phyloP scores from a whole-genome alignment of 129 eudicot species.

The Flaveria brownii region DNA sequence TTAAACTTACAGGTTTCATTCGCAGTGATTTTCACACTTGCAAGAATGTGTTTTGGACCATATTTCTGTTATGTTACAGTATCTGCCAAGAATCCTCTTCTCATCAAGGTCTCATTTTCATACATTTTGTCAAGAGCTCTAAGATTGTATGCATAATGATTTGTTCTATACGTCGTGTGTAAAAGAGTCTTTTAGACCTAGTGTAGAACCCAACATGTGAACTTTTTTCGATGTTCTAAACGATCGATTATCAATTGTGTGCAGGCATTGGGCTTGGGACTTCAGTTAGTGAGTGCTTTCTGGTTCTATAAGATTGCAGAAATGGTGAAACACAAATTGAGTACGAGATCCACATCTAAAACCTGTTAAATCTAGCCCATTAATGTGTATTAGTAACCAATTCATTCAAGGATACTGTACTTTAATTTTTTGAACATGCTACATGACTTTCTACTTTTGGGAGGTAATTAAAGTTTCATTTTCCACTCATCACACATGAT shows the following conservation, averaged over 20 bases:
- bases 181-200: no score
- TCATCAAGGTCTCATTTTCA: slow-evolving; percentile 60
- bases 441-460: slow-evolving; percentile 4
- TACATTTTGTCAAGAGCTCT: neutral
- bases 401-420: neutral
- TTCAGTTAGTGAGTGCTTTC: slow-evolving; percentile 84
- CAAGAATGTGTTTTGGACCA: slow-evolving; percentile 88
- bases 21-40: slow-evolving; percentile 68
- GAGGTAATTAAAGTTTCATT: neutral
- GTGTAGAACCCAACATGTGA: no score
- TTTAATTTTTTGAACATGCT: slow-evolving; percentile 1
- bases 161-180: neutral
- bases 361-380: slow-evolving; percentile 14
- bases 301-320: slow-evolving; percentile 87
- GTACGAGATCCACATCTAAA: slow-evolving; percentile 40
- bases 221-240: neutral
- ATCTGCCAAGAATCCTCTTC: slow-evolving; percentile 67
- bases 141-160: slow-evolving; percentile 3
- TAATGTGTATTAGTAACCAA: neutral
- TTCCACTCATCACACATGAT: neutral
- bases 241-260: slow-evolving; percentile 1
- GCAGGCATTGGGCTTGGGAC: slow-evolving; percentile 85
- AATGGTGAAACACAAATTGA: slow-evolving; percentile 67
- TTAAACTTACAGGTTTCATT: slow-evolving; percentile 52
- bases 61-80: slow-evolving; percentile 74